phyloP scores from a whole-genome alignment of 768 basidiomycete genomes.

The Leccinum disarticulatum region DNA sequence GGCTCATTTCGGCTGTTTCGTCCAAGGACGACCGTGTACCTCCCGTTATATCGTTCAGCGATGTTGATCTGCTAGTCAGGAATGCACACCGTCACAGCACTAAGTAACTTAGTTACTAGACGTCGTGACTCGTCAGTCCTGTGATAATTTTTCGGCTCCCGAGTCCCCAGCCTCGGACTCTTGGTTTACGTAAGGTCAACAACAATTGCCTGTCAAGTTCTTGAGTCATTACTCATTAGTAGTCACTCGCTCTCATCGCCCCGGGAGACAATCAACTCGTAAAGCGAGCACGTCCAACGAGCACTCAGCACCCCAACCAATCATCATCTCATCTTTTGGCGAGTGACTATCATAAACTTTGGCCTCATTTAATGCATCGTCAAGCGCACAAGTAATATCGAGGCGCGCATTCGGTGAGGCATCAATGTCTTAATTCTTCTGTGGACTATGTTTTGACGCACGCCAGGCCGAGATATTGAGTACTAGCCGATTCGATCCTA shows the following conservation, averaged over 20 bases:
- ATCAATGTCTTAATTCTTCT: background rate
- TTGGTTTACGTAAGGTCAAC: no score
- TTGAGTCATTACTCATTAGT: no score
- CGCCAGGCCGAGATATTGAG: conserved; percentile 80
- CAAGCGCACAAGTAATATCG: conserved; percentile 85
- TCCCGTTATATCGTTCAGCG: conserved; percentile 71
- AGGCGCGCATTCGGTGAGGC: conserved; percentile 83
- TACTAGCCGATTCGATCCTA: conserved; percentile 84
- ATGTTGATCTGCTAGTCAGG: conserved; percentile 54
- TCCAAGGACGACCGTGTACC: conserved; percentile 79
- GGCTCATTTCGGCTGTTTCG: conserved; percentile 56
- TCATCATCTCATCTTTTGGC: conserved; percentile 72
- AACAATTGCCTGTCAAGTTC: no score
- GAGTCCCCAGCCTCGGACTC: no score
- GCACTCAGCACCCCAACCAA: conserved; percentile 42
- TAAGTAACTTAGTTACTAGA: no score
- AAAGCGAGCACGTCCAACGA: conserved; percentile 53
- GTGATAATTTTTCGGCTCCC: no score
- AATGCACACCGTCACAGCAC: no score
- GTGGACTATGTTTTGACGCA: background rate
- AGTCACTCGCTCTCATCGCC: conserved; percentile 32
- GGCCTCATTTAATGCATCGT: conserved; percentile 75
- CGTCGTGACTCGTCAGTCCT: no score
- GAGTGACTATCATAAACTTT: conserved; percentile 62
- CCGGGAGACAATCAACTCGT: conserved; percentile 49